Base-by-base conservation (phyloP, 2,329 filamentous ascomycete genomes). In the Aspergillus ruber region DNA sequence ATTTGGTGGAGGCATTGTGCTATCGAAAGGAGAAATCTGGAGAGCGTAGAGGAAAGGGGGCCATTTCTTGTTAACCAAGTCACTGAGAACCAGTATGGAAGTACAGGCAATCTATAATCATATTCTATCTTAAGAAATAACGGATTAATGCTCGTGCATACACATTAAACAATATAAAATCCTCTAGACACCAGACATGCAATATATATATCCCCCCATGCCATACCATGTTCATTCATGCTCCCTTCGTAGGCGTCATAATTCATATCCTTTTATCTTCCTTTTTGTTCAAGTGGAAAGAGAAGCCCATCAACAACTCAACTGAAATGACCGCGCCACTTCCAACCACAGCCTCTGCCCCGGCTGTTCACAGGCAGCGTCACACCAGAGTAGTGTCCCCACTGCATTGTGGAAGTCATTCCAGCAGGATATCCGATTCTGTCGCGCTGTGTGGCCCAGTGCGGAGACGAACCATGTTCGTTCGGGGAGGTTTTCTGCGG, bases 1-100 rank as follows among this genome's bases (percentile, higher is more conserved):
- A 88, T 94, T 1, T 73, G 66, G 53, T 66, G 67, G 48, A 74
- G 40, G 18, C 10, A 4, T 4, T 10, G 10, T 13, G 4, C 6
- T 15, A 18, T 18, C 13, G 17, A 35, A 7, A 17, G 32, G 6
- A 21, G 5, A 6, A 9, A n/a, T 15, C n/a, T 18, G 12, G 25
- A 7, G 8, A n/a, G 8, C 10, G 27, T 15, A 35, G 42, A 35
- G 6, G 42, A 43, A 21, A 25, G 29, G 15, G 23, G 15, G 18
- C 15, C 36, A 10, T 21, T 39, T 9, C 36, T 39, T 39, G 10
- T 29, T 5, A 4, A 29, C 25, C 5, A 9, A 2, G 10, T 29
- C 4, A 10, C 10, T 18, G 36, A n/a, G 18, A 18, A 39, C 21
- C 10, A 10, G 17, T 39, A 39, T 21, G 7, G 9, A 20, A 18